phyloP scores from a whole-genome alignment of 306 rosid genomes.

The Argentina anserina region DNA sequence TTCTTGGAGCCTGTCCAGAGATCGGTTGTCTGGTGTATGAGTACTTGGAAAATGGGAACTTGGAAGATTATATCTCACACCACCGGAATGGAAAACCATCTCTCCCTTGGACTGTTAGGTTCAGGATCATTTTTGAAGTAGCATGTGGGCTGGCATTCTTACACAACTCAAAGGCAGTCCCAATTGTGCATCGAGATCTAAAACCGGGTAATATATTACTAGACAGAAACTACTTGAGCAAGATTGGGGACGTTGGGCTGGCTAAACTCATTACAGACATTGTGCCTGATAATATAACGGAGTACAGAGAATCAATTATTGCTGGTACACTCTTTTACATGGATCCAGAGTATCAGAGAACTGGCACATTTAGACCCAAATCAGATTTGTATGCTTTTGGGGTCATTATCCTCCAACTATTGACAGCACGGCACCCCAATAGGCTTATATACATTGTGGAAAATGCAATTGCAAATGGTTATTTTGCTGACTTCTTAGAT shows the following conservation, averaged over 20 bases:
- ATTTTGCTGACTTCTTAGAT: slow-evolving; percentile 56
- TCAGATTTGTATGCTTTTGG: slow-evolving; percentile 92
- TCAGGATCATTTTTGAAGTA: slow-evolving; percentile 65
- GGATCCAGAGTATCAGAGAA: slow-evolving; percentile 98
- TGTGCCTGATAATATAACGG: slow-evolving; percentile 80
- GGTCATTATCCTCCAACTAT: slow-evolving; percentile 64
- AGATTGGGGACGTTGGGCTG: slow-evolving; percentile 84
- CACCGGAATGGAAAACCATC: slow-evolving; percentile 45
- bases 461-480: slow-evolving; percentile 57
- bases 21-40: slow-evolving; percentile 79
- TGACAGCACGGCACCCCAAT: slow-evolving; percentile 63
- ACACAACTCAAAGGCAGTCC: slow-evolving; percentile 80
- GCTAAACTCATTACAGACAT: slow-evolving; percentile 71
- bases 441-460: slow-evolving; percentile 54
- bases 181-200: slow-evolving; percentile 86
- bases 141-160: slow-evolving; percentile 85
- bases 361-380: slow-evolving; percentile 88
- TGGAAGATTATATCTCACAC: slow-evolving; percentile 59
- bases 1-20: slow-evolving; percentile 96
- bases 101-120: slow-evolving; percentile 80
- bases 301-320: slow-evolving; percentile 70
- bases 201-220: slow-evolving; percentile 90
- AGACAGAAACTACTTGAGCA: slow-evolving; percentile 75
- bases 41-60: slow-evolving; percentile 84
- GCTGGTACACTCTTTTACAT: slow-evolving; percentile 91